A percentile compares a stretch with the other conserved stretches of the same genome.
phyloP scores from a whole-genome alignment of 225 moss, liverwort and hornwort genomes.

The Straminergon stramineum region DNA sequence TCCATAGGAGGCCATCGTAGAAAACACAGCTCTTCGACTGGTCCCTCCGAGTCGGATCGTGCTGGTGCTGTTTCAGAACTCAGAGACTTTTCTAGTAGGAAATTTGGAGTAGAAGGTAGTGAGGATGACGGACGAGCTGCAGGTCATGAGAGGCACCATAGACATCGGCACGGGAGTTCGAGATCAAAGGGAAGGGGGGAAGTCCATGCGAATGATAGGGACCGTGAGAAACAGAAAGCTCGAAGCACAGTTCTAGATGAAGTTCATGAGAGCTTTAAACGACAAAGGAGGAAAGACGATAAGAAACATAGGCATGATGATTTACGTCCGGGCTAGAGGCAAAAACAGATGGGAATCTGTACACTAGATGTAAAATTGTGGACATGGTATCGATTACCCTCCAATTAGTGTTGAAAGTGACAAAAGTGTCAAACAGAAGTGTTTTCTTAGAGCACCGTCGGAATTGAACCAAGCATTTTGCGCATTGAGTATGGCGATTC shows the following conservation, averaged over 20 bases:
- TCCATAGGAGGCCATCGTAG: constrained; percentile 1
- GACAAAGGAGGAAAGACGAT: constrained; percentile 8
- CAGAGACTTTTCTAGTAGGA: not conserved
- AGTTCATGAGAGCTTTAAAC: constrained; percentile 26
- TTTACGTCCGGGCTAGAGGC: not conserved
- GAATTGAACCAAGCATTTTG: not conserved
- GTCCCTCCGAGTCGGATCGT: constrained; percentile 12
- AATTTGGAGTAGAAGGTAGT: not conserved
- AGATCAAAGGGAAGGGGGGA: not conserved
- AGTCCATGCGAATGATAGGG: not conserved
- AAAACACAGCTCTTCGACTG: constrained; percentile 1
- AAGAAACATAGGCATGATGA: not conserved
- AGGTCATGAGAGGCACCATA: not conserved
- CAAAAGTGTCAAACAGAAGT: not conserved
- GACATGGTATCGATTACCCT: not conserved
- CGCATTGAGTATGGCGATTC: not conserved
- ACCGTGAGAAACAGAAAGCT: not conserved
- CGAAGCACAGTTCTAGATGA: constrained; percentile 18
- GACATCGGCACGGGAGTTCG: constrained; percentile 6
- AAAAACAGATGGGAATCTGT: not conserved
- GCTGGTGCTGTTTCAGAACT: not conserved
- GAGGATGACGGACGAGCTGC: not conserved
- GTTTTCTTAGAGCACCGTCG: not conserved
- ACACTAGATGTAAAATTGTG: not conserved
- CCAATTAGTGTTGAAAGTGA: not conserved